Evolutionary conservation across 208 protist genomes (phyloP).

Genomic region (Naegleria lovaniensis): DNA sequence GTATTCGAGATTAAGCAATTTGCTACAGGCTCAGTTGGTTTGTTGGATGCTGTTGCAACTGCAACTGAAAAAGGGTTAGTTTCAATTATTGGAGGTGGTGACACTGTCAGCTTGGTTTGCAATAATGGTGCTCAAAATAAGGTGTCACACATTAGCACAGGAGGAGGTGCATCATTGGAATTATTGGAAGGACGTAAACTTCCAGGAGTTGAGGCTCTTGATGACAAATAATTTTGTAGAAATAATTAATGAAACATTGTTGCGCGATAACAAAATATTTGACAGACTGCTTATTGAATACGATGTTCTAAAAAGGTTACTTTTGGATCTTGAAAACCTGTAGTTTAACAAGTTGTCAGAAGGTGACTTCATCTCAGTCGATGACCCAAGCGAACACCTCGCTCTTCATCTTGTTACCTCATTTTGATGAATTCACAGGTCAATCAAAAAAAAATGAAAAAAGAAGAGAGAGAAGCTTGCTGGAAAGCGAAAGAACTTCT

Average conservation of each 20-base stretch:
- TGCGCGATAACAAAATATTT: too few relatives aligned
- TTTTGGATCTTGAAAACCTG: too few relatives aligned
- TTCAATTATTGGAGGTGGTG: conserved; percentile 93
- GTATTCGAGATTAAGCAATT: conserved; percentile 96
- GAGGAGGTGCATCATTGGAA: conserved; percentile 97
- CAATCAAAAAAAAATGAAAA: conserved; percentile 22
- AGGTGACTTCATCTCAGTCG: too few relatives aligned
- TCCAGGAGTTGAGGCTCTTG: conserved; percentile 63
- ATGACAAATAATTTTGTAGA: not conserved
- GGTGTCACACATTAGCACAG: conserved; percentile 95
- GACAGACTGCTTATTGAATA: too few relatives aligned
- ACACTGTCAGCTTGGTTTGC: conserved; percentile 88
- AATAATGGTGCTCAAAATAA: conserved; percentile 76
- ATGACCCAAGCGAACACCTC: too few relatives aligned
- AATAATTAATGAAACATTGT: too few relatives aligned
- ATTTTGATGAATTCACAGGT: too few relatives aligned
- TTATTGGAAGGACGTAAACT: conserved; percentile 94
- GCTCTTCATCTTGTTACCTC: too few relatives aligned
- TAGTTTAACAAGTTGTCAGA: too few relatives aligned
- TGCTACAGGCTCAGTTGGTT: conserved; percentile 68
- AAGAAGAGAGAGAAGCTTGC: conserved; percentile 2
- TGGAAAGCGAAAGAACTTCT: not conserved
- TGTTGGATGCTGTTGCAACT: conserved; percentile 50
- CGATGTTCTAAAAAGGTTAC: too few relatives aligned
- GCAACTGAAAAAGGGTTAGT: conserved; percentile 54